Evolutionary conservation across 164 flowering plant genomes (phyloP), one percentile per base, ranked within the genome.

Genomic region (Piper betle): DNA sequence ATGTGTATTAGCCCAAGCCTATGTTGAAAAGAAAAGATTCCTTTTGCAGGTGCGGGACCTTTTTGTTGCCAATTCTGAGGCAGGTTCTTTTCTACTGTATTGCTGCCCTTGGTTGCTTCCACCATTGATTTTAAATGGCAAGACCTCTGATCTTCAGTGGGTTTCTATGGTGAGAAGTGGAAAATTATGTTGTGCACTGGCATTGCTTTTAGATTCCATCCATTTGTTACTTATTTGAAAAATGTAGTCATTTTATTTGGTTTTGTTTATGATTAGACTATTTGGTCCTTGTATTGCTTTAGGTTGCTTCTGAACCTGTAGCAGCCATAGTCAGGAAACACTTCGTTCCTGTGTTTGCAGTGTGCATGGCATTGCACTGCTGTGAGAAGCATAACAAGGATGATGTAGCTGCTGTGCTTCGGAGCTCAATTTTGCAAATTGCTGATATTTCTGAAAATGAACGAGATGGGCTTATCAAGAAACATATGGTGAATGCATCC

Each of bases 101-200:
- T 85, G 96, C 72, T 91, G 91, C 80, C 78, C 70, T 56, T 94
- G 97, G 97, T 95, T 94, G 65, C 91, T 94, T 69, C 96, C 99
- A n/a, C 83, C 89, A 66, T 73, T 88, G 5, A 62, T 85, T 68
- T 54, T 94, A 64, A 65, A 76, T 64, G 86, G 64, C 39, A 84
- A 82, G 57, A 76, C 64, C 39, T 64, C 83, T 54, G 78, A 75
- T 67, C 75, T 94, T 37, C 68, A 73, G 18, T 84, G 86, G 91
- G 69, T 83, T 67, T 77, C 99, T 58, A 74, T 66, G 84, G 99
- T 87, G 59, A 52, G 59, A 59, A 9, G 40, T 58, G 33, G 33
- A 2, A 25, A 25, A 70, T 37, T 56, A 55, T 60, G 59, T 58
- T 46, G 15, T 15, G 15, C 6, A 46, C 6, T 46, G 50, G 15